Base-by-base conservation (phyloP, 441 rosid genomes). In the Viola pubescens region DNA sequence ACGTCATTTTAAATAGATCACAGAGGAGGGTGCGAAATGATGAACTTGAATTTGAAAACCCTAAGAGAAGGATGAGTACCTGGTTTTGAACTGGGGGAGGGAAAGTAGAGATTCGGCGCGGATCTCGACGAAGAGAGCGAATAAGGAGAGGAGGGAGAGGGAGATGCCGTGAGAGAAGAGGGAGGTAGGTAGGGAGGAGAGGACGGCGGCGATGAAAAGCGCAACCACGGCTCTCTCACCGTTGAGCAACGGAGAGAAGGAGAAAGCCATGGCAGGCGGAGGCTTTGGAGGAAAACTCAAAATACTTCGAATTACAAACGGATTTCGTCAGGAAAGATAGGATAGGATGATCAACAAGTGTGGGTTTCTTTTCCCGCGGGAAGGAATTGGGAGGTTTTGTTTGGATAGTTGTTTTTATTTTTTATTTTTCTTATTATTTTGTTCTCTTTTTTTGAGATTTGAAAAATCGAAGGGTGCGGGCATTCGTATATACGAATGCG, bases 171-270 rank as follows among this genome's bases (percentile, higher is more conserved):
- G 94, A 46, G 65, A 67, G 74, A 89, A 68, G n/a, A 89, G 82
- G 54, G 86, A 75, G 4, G 59, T 19, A 40, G 97, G 92, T 11
- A 83, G 81, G 55, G 87, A 80, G 63, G 54, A 67, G 60, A 87
- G 73, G 51, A 86, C 70, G 54, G 78, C 73, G 57, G 70, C 64
- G 37, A 83, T 65, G 56, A 87, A 84, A 43, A 84, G 68, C 51
- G 76, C 59, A 9, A 89, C 92, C 51, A 92, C 87, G 9, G 79
- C 87, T 72, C 96, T 84, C 79, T 92, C 98, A 64, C 98, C 98
- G 69, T 74, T 87, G 11, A 78, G 44, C 54, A 73, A 69, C 74
- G 78, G 68, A 62, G 68, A 54, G 50, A 45, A 46, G 47, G 71
- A 41, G 67, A 59, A 47, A 50, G 57, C 38, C 62, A 72, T 50